These are phyloP conservation scores for Microascus cirrosus DNA, from an alignment of 2,329 filamentous ascomycete species.

Conservation along the genomic window DNA sequence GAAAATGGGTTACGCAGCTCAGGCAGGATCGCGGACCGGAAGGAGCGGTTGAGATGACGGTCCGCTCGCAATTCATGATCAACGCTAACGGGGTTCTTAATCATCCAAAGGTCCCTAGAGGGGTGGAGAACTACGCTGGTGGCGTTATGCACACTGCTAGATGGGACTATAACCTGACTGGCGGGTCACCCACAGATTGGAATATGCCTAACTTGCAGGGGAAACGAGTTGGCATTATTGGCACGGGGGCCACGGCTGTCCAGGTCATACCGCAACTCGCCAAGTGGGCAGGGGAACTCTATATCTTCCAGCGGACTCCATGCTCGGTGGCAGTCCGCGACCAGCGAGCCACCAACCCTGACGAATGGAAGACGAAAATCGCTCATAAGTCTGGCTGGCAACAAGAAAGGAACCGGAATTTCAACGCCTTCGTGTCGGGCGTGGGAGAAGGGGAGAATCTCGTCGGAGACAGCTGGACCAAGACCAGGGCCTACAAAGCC, in stretches of 20 bases:
- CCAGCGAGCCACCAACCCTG: slow-evolving; percentile 26
- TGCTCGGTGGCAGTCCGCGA: slow-evolving; percentile 25
- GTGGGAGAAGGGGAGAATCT: slow-evolving; percentile 22
- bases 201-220: slow-evolving; percentile 30
- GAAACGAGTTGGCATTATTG: slow-evolving; percentile 35
- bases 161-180: slow-evolving; percentile 32
- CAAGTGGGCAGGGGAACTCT: slow-evolving; percentile 34
- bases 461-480: slow-evolving; percentile 37
- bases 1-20: slow-evolving; percentile 12
- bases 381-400: slow-evolving; percentile 28
- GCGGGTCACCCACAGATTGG: slow-evolving; percentile 25
- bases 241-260: slow-evolving; percentile 37
- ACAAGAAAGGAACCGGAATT: slow-evolving; percentile 16
- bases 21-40: slow-evolving; percentile 14
- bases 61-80: slow-evolving; percentile 26
- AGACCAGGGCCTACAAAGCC: slow-evolving; percentile 11
- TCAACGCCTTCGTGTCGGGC: background rate
- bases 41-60: slow-evolving; percentile 12
- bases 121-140: slow-evolving; percentile 23
- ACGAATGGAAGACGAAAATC: slow-evolving; percentile 22
- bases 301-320: slow-evolving; percentile 47
- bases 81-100: slow-evolving; percentile 25
- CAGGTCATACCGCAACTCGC: slow-evolving; percentile 32
- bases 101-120: slow-evolving; percentile 29
- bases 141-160: slow-evolving; percentile 30